A percentile compares a stretch with the other conserved stretches of the same genome.
Conservation (phyloP, 176 grass and related monocot genomes). For the Musa troglodytarum region DNA sequence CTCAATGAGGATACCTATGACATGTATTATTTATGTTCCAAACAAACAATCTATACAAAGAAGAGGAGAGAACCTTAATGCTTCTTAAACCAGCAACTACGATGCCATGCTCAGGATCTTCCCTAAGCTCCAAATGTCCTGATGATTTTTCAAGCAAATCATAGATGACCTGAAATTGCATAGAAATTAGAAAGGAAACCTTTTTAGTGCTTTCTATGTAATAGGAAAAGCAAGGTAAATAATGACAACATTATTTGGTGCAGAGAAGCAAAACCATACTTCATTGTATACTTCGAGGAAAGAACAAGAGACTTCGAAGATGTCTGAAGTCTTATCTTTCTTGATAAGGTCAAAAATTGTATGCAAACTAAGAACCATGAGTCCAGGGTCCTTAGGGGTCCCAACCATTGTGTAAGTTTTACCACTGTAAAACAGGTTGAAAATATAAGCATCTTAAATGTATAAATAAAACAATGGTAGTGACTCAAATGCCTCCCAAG, state of each 20-base stretch:
- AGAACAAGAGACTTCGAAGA: conserved; percentile 88
- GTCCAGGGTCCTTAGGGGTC: conserved; percentile 72
- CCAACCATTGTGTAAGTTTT: conserved; percentile 99
- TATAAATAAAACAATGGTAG: neutral
- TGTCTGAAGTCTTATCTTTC: conserved; percentile 58
- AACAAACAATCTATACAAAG: conserved; percentile 15
- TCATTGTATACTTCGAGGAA: conserved; percentile 99
- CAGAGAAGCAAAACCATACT: conserved; percentile 28
- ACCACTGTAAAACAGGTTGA: conserved; percentile 43
- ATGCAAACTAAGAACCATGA: conserved; percentile 95
- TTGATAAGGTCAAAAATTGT: conserved; percentile 98
- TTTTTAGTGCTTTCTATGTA: conserved; percentile 13
- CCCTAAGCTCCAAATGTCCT: conserved; percentile 88
- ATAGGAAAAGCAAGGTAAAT: conserved; percentile 1
- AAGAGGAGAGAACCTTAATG: conserved; percentile 62
- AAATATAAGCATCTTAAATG: conserved; percentile 19
- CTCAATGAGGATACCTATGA: neutral
- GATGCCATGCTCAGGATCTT: conserved; percentile 94
- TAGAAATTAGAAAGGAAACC: conserved; percentile 20
- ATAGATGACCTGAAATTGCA: conserved; percentile 80
- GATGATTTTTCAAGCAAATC: conserved; percentile 99
- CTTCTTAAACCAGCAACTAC: conserved; percentile 93
- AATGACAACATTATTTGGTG: neutral
- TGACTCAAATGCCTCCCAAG: neutral
- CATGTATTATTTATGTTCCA: neutral